A percentile compares a stretch with the other conserved stretches of the same genome.
Conservation (phyloP, 164 flowering plant species). For the Chloranthus sessilifolius region DNA sequence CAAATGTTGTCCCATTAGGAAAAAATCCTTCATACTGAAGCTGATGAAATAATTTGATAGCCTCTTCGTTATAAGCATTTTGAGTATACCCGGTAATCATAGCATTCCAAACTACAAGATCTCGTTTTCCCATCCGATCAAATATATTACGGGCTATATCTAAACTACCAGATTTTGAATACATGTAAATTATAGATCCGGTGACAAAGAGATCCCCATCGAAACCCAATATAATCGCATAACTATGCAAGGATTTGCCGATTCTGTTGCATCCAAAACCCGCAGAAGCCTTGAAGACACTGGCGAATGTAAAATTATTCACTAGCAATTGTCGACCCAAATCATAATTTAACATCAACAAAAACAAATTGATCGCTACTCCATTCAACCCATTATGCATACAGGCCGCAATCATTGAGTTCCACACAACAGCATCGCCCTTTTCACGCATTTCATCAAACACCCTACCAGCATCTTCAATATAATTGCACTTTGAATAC, state of each 20-base stretch:
- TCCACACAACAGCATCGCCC: conserved; percentile 8
- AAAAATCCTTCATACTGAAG: conserved; percentile 4
- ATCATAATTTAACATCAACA: conserved; percentile 1
- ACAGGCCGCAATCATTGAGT: conserved; percentile 9
- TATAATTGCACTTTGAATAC: neutral
- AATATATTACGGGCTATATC: conserved; percentile 2
- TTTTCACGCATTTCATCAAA: conserved; percentile 5
- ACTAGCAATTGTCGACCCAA: neutral
- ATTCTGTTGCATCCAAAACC: neutral
- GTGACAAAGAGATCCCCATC: conserved; percentile 6
- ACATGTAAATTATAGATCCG: conserved; percentile 7
- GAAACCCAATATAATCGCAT: conserved; percentile 2
- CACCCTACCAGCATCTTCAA: conserved; percentile 1
- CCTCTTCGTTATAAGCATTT: conserved; percentile 3
- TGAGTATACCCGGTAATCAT: conserved; percentile 12
- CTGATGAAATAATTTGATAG: conserved; percentile 1
- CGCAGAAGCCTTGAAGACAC: conserved; percentile 10
- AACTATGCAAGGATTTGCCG: conserved; percentile 8
- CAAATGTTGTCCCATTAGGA: conserved; percentile 6
- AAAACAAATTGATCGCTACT: conserved; percentile 9
- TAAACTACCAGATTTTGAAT: conserved; percentile 6
- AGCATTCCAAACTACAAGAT: conserved; percentile 11
- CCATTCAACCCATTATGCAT: conserved; percentile 1
- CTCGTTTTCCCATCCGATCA: conserved; percentile 5
- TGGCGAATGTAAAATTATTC: conserved; percentile 8